These are phyloP conservation scores for Citrus australasica DNA, from an alignment of 345 rosid genomes.

Conservation along the genomic window DNA sequence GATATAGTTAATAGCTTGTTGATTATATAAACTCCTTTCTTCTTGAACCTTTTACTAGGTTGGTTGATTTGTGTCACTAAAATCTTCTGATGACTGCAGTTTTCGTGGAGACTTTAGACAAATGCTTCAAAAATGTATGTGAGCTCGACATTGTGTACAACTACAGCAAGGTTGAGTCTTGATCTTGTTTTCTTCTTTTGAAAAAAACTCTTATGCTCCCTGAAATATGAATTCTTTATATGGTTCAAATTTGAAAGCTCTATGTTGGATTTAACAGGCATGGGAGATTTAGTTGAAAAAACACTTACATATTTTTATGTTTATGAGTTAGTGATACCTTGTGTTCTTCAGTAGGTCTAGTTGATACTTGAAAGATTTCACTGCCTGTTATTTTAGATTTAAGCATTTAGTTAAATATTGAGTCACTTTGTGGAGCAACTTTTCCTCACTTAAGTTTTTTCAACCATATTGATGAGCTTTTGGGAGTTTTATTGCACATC, in stretches of 20 bases:
- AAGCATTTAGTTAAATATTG: background rate
- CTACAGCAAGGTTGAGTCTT: slow-evolving; percentile 70
- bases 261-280: background rate
- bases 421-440: background rate
- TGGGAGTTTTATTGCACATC: background rate
- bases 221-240: background rate
- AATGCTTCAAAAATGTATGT: slow-evolving; percentile 94
- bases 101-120: slow-evolving; percentile 93
- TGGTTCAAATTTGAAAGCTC: background rate
- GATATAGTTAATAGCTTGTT: background rate
- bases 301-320: background rate
- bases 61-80: slow-evolving; percentile 18
- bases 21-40: background rate
- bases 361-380: background rate
- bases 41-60: background rate
- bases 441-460: background rate
- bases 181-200: background rate
- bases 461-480: background rate
- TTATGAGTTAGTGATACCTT: background rate
- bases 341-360: background rate
- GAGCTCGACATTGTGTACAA: slow-evolving; percentile 88
- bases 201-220: background rate
- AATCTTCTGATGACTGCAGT: slow-evolving; percentile 46
- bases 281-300: background rate
- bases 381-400: background rate